phyloP scores from a whole-genome alignment of 2,329 filamentous ascomycete genomes.

The Fusarium pseudograminearum region DNA sequence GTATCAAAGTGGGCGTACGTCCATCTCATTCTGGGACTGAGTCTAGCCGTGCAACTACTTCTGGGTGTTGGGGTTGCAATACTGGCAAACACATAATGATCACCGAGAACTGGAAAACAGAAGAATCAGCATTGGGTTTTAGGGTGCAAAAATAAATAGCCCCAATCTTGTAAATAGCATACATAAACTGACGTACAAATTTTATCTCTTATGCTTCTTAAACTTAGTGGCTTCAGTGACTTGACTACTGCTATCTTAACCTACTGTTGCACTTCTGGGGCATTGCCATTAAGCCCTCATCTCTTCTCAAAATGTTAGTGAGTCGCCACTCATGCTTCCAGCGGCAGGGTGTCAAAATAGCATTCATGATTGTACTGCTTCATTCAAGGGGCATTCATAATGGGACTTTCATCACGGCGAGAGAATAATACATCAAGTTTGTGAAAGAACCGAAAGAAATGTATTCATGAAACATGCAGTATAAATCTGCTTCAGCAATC shows the following conservation, averaged over 20 bases:
- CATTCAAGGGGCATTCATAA: not conserved
- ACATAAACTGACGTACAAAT: not conserved
- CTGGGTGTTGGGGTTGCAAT: constrained; percentile 37
- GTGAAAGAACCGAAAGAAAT: not conserved
- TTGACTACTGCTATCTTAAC: too few relatives aligned
- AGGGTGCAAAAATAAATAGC: not conserved
- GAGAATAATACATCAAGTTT: not conserved
- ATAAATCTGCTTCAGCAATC: constrained; percentile 20
- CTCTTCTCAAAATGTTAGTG: too few relatives aligned
- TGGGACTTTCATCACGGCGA: not conserved
- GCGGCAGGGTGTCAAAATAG: not conserved
- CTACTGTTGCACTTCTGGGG: too few relatives aligned
- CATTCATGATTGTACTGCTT: not conserved
- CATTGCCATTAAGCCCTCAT: too few relatives aligned
- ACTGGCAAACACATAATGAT: constrained; percentile 23
- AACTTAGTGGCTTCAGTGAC: too few relatives aligned
- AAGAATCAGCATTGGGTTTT: not conserved
- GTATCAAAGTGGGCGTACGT: constrained; percentile 50
- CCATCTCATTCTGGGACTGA: constrained; percentile 50
- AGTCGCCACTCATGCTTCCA: not conserved
- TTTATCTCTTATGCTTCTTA: not conserved
- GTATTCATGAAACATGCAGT: not conserved
- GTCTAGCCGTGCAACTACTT: constrained; percentile 49
- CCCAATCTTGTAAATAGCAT: not conserved
- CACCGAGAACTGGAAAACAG: not conserved